phyloP scores from a whole-genome alignment of 2,329 filamentous ascomycete genomes.

The Didymella arachidicola region DNA sequence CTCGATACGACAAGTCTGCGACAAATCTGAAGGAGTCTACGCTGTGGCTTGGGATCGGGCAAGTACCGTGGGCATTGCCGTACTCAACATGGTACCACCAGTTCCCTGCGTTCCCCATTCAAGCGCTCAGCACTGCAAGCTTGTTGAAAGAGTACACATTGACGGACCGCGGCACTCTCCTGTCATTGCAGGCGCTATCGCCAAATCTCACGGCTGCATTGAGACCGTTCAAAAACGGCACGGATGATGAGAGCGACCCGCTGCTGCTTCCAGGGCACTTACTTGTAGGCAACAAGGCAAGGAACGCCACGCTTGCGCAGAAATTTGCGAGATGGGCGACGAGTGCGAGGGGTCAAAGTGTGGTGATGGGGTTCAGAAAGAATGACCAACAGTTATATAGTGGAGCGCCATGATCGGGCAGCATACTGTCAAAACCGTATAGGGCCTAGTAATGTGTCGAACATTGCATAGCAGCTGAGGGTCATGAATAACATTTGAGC shows the following conservation, averaged over 20 bases:
- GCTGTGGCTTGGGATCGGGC: constrained; percentile 58
- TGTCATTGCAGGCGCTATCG: constrained; percentile 45
- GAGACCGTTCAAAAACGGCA: constrained; percentile 49
- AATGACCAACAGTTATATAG: constrained; percentile 51
- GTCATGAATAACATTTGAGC: too few species aligned
- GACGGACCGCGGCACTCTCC: constrained; percentile 57
- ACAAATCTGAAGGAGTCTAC: constrained; percentile 59
- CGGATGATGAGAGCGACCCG: constrained; percentile 49
- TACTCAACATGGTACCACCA: constrained; percentile 60
- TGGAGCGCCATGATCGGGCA: constrained; percentile 38
- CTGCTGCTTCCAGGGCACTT: constrained; percentile 57
- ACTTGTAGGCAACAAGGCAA: constrained; percentile 49
- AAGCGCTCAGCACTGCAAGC: constrained; percentile 55
- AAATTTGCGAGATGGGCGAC: constrained; percentile 54
- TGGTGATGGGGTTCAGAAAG: constrained; percentile 52
- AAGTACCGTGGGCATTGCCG: constrained; percentile 57
- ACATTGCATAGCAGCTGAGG: too few species aligned
- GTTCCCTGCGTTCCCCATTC: constrained; percentile 56
- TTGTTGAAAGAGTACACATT: constrained; percentile 57
- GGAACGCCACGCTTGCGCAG: constrained; percentile 46
- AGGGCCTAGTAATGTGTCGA: too few species aligned
- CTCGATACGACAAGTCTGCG: constrained; percentile 59
- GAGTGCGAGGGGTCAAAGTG: constrained; percentile 47
- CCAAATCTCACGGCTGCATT: constrained; percentile 45
- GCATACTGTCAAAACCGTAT: too few species aligned